These are phyloP conservation scores for Helotiales sp. DNA, from an alignment of 2,329 filamentous ascomycete genomes.

Conservation along the genomic window DNA sequence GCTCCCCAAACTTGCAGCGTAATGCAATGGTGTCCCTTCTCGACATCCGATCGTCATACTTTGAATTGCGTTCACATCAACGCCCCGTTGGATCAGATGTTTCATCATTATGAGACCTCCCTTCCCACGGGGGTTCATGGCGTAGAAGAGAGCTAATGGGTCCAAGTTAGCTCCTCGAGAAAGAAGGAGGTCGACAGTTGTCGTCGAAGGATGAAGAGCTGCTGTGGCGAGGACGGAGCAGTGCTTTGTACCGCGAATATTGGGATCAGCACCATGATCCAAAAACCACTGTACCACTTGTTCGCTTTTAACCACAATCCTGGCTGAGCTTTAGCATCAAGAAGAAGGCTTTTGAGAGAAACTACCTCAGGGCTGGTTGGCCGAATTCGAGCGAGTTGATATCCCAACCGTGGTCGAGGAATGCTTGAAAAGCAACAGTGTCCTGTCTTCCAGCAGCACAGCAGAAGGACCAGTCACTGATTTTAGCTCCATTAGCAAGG, in stretches of 20 bases:
- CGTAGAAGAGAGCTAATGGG: not conserved
- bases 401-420: not conserved
- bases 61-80: not conserved
- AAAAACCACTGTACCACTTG: not conserved
- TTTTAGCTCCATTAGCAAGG: not conserved
- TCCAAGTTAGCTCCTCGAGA: not conserved
- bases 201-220: not conserved
- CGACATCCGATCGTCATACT: not conserved
- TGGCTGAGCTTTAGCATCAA: not conserved
- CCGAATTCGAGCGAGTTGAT: slow-evolving; percentile 4
- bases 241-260: not conserved
- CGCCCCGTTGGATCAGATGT: not conserved
- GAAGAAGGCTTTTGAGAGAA: not conserved
- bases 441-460: not conserved
- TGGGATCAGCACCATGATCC: slow-evolving; percentile 7
- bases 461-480: not conserved
- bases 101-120: slow-evolving; percentile 1
- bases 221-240: slow-evolving; percentile 1
- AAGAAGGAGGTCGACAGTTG: not conserved
- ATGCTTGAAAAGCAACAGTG: not conserved
- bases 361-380: not conserved
- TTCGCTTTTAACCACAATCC: not conserved
- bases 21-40: not conserved
- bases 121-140: not conserved
- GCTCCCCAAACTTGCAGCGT: not conserved